A percentile compares a stretch with the other conserved stretches of the same genome.
Evolutionary conservation across 345 rosid genomes (phyloP).

Genomic region (Geranium rotundifolium): DNA sequence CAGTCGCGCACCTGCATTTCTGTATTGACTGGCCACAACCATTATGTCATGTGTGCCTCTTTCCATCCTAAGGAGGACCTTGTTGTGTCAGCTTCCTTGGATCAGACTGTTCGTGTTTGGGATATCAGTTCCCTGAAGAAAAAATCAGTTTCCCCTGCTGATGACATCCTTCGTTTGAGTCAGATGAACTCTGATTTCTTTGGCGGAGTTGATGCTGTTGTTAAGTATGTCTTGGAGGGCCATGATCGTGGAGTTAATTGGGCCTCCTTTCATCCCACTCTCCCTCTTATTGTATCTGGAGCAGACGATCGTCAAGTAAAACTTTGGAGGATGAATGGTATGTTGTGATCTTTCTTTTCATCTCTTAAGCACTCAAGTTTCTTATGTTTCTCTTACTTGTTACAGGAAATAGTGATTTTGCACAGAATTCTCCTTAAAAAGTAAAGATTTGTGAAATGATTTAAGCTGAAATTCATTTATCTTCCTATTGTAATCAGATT

Average conservation of each 20-base stretch:
- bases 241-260: slow-evolving; percentile 98
- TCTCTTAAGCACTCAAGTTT: no score
- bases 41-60: slow-evolving; percentile 97
- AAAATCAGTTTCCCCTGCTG: slow-evolving; percentile 88
- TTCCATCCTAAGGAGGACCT: slow-evolving; percentile 97
- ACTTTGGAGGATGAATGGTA: slow-evolving; percentile 98
- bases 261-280: slow-evolving; percentile 94
- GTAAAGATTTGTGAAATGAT: no score
- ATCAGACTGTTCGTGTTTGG: slow-evolving; percentile 98
- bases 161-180: slow-evolving; percentile 72
- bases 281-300: slow-evolving; percentile 91
- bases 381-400: no score
- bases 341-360: no score
- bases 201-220: slow-evolving; percentile 91
- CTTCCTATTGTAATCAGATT: no score
- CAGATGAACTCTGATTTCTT: slow-evolving; percentile 92
- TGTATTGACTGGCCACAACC: slow-evolving; percentile 93
- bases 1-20: slow-evolving; percentile 94
- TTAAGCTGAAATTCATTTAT: no score
- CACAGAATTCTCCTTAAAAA: no score
- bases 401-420: no score
- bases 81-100: slow-evolving; percentile 89
- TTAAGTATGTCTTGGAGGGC: slow-evolving; percentile 92
- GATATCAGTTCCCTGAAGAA: slow-evolving; percentile 80
- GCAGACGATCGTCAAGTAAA: slow-evolving; percentile 98